Base-by-base conservation (phyloP, 1,139 yeast species). In the Geotrichum aggregatum region DNA sequence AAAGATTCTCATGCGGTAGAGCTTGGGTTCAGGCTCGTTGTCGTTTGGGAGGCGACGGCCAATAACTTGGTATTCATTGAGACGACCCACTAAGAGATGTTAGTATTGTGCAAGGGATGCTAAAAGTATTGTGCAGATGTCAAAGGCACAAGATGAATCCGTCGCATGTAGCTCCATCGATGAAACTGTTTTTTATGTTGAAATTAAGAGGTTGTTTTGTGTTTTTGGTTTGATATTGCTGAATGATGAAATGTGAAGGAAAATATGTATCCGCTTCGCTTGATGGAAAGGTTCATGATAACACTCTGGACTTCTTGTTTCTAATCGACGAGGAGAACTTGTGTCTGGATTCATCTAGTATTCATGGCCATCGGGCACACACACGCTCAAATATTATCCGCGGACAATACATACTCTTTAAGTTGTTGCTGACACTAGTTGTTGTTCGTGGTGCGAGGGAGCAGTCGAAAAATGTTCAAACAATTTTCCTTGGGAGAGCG, bases 1-100 rank as follows among this genome's bases (percentile, higher is more conserved):
- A 78, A 92, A 92, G 79, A 92, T 89, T 84, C 97, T 89, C 98
- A 92, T 92, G 78, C 98, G 89, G 96, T 84, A 92, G 81, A 92
- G 88, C 85, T 92, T 92, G 79, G 98, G 99, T 81, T 89, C 96
- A 72, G 98, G 97, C 74, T 86, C 96, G 73, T 91, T 79, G 79
- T 89, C 98, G 73, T 96, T 89, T 70, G 99, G 98, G 78, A 92
- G 89, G 82, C 95, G 95, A 80, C 99, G 96, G 81, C 99, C 99
- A 79, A 92, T 92, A 77, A 92, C 97, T 84, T 92, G 97, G 83
- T 91, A 91, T 85, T 92, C 98, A 84, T 84, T 87, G 78, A 89
- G 87, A 84, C 95, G 89, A 80, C 69, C 70, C 70, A 66, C 63
- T 61, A 52, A 26, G 46, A 45, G 21, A 30, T 14, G 33, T 41